These are phyloP conservation scores for Heliamphora pulchella DNA, from an alignment of 179 eudicot species.

Conservation along the genomic window DNA sequence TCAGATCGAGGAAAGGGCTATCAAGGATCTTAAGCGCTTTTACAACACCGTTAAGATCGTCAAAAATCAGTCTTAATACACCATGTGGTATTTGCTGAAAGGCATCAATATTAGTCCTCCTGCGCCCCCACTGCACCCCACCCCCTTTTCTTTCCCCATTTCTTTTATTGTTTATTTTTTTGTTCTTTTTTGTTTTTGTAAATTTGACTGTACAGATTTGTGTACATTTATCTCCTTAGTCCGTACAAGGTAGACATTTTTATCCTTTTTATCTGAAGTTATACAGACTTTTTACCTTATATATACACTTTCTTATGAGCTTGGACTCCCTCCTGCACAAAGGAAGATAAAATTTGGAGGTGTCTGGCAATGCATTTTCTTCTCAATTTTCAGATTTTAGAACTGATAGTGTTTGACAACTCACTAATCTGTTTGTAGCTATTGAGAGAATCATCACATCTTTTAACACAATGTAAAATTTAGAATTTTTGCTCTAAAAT, in stretches of 20 bases:
- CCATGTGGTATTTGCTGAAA: neutral
- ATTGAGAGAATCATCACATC: too few species aligned
- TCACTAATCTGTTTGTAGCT: too few species aligned
- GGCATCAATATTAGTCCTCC: neutral
- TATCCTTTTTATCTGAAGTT: neutral
- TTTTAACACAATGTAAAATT: too few species aligned
- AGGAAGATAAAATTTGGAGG: too few species aligned
- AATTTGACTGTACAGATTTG: conserved; percentile 6
- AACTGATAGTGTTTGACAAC: too few species aligned
- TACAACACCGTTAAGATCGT: conserved; percentile 75
- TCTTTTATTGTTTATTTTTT: neutral
- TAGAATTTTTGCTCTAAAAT: too few species aligned
- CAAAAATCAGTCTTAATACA: conserved; percentile 27
- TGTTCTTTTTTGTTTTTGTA: neutral
- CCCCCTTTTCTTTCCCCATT: neutral
- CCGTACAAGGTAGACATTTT: neutral
- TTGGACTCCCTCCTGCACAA: too few species aligned
- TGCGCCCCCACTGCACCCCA: neutral
- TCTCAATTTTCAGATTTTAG: too few species aligned
- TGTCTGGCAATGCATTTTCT: too few species aligned
- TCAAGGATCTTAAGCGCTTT: conserved; percentile 81
- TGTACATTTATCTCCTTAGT: neutral
- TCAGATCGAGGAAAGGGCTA: conserved; percentile 87
- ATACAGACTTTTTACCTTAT: too few species aligned
- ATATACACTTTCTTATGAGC: too few species aligned